Evolutionary conservation across 805 yeast genomes (phyloP).

Genomic region (Yueomyces sinensis): DNA sequence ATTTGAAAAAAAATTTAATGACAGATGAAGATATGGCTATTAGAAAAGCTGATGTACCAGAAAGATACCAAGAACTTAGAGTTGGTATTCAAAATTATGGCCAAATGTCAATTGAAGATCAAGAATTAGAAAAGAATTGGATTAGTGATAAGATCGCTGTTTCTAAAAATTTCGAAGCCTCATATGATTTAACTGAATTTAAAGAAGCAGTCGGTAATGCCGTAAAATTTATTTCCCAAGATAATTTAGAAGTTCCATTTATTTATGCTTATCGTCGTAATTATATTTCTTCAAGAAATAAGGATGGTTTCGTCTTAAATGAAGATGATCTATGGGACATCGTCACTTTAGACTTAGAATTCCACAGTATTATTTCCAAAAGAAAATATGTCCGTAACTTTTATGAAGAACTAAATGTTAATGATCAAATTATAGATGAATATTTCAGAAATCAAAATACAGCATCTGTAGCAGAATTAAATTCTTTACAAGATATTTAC

Average conservation of each 20-base stretch:
- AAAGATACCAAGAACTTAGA: slow-evolving; percentile 74
- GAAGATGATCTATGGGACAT: slow-evolving; percentile 92
- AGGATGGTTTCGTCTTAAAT: slow-evolving; percentile 33
- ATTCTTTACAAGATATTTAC: slow-evolving; percentile 56
- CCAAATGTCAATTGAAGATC: slow-evolving; percentile 50
- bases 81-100: slow-evolving; percentile 51
- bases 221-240: slow-evolving; percentile 59
- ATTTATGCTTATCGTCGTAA: slow-evolving; percentile 95
- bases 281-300: slow-evolving; percentile 38
- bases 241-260: slow-evolving; percentile 82
- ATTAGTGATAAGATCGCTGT: slow-evolving; percentile 47
- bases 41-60: slow-evolving; percentile 81
- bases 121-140: slow-evolving; percentile 68
- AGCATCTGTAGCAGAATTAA: slow-evolving; percentile 47
- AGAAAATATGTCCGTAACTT: slow-evolving; percentile 47
- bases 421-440: slow-evolving; percentile 46
- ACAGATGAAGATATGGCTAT: slow-evolving; percentile 87
- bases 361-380: slow-evolving; percentile 71
- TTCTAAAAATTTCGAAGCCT: slow-evolving; percentile 36
- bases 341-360: slow-evolving; percentile 75
- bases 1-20: slow-evolving; percentile 76
- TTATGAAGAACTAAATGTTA: slow-evolving; percentile 37
- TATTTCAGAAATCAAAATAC: slow-evolving; percentile 43
- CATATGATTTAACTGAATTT: slow-evolving; percentile 38
- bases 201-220: slow-evolving; percentile 57